Conservation (phyloP, 2,329 filamentous ascomycete genomes). For the Thielaviopsis populi region DNA sequence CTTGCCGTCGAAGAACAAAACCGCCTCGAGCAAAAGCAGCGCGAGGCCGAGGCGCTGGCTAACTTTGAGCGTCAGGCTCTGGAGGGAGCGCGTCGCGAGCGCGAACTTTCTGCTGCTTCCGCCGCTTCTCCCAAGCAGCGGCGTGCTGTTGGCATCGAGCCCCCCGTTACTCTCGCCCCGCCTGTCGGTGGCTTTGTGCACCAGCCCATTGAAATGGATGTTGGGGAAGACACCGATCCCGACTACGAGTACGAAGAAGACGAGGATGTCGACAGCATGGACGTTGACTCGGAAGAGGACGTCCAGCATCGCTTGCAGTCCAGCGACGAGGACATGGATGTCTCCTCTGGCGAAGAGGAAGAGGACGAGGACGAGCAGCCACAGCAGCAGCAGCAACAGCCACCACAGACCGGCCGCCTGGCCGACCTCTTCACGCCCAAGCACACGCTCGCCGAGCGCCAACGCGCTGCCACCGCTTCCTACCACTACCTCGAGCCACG, state of each 20-base stretch:
- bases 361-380: not conserved
- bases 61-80: conserved; percentile 12
- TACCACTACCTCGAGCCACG: conserved; percentile 13
- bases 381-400: not conserved
- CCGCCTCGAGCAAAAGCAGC: not conserved
- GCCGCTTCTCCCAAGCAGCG: not conserved
- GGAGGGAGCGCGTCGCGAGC: conserved; percentile 17
- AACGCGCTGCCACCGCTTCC: conserved; percentile 9
- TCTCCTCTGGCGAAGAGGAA: not conserved
- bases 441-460: not conserved
- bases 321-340: not conserved
- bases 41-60: conserved; percentile 9
- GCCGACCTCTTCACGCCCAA: conserved; percentile 11
- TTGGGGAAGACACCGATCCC: conserved; percentile 11
- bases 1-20: conserved; percentile 5
- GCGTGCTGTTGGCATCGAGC: conserved; percentile 8
- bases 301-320: not conserved
- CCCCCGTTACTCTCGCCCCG: conserved; percentile 11
- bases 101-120: conserved; percentile 1
- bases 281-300: conserved; percentile 3
- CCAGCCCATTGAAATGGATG: conserved; percentile 12
- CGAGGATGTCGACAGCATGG: conserved; percentile 3
- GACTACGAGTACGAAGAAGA: conserved; percentile 8
- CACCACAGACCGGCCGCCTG: not conserved
- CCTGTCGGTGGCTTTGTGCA: conserved; percentile 14